Evolutionary conservation across 176 grass and related monocot species (phyloP).

Genomic region (Triticum timopheevii): DNA sequence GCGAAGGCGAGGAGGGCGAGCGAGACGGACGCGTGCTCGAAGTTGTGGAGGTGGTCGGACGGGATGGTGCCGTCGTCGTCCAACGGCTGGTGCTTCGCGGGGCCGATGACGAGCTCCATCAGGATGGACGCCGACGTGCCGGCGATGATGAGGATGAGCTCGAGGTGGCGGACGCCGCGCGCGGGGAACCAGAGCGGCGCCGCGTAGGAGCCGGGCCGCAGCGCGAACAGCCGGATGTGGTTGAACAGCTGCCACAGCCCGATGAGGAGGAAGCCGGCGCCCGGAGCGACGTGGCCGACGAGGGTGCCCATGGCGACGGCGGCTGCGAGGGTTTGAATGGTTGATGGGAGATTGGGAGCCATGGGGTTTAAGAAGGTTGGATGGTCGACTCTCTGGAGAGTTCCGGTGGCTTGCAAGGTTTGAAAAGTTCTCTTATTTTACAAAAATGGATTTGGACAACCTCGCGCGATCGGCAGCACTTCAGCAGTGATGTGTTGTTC

Average conservation of each 20-base stretch:
- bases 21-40: constrained; percentile 97
- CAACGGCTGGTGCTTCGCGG: constrained; percentile 78
- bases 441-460: background rate
- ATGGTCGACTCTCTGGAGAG: constrained; percentile 32
- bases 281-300: constrained; percentile 82
- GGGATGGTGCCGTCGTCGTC: constrained; percentile 87
- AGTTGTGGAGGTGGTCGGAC: constrained; percentile 89
- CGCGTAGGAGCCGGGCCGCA: constrained; percentile 59
- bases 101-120: constrained; percentile 92
- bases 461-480: background rate
- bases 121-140: constrained; percentile 57
- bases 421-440: constrained; percentile 30
- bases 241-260: constrained; percentile 89
- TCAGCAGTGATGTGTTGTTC: constrained; percentile 43
- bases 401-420: constrained; percentile 43
- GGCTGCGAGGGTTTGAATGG: background rate
- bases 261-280: constrained; percentile 77
- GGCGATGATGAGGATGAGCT: constrained; percentile 60
- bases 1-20: constrained; percentile 68
- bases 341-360: background rate
- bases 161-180: constrained; percentile 48
- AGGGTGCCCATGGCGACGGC: constrained; percentile 59
- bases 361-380: constrained; percentile 40
- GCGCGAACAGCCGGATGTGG: constrained; percentile 62
- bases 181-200: constrained; percentile 80